A percentile compares a stretch with the other conserved stretches of the same genome.
Conservation (phyloP, 2,329 filamentous ascomycete genomes). For the Tolypocladium tundrense region DNA sequence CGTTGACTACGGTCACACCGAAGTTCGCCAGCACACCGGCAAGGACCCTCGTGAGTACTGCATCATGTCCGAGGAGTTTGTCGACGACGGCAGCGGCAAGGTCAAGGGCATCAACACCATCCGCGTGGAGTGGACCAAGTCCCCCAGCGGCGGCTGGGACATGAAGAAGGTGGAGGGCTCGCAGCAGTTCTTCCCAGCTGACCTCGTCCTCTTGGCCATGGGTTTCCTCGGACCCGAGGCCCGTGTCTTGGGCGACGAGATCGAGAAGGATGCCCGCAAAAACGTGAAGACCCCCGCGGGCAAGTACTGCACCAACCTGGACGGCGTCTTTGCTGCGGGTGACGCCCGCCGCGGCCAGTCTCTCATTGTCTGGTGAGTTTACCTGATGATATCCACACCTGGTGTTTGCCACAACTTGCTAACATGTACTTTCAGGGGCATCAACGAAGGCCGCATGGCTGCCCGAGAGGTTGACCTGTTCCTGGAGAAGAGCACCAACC, state of each 20-base stretch:
- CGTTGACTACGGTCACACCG: constrained; percentile 94
- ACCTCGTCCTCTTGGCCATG: constrained; percentile 91
- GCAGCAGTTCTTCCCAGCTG: constrained; percentile 92
- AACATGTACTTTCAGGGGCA: constrained; percentile 52
- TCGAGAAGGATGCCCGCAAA: constrained; percentile 87
- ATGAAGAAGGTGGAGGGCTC: constrained; percentile 96
- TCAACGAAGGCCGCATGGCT: constrained; percentile 91
- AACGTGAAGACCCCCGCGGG: constrained; percentile 90
- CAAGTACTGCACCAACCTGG: constrained; percentile 78
- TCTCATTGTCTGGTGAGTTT: constrained; percentile 81
- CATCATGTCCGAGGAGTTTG: constrained; percentile 96
- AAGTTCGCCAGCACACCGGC: constrained; percentile 93
- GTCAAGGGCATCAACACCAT: constrained; percentile 95
- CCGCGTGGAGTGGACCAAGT: constrained; percentile 93
- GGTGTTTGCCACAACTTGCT: constrained; percentile 11
- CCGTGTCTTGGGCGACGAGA: constrained; percentile 72
- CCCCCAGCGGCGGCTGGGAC: constrained; percentile 82
- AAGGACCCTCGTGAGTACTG: constrained; percentile 95
- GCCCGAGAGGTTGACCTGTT: constrained; percentile 86
- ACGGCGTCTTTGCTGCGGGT: constrained; percentile 86
- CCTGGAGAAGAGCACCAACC: constrained; percentile 66
- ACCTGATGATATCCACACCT: neutral
- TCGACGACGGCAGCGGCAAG: constrained; percentile 74
- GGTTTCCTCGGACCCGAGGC: constrained; percentile 93
- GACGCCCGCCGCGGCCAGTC: constrained; percentile 93